A percentile compares a stretch with the other conserved stretches of the same genome.
These are phyloP conservation scores for Picea sitchensis DNA, from an alignment of 75 land plant species.

Conservation along the genomic window DNA sequence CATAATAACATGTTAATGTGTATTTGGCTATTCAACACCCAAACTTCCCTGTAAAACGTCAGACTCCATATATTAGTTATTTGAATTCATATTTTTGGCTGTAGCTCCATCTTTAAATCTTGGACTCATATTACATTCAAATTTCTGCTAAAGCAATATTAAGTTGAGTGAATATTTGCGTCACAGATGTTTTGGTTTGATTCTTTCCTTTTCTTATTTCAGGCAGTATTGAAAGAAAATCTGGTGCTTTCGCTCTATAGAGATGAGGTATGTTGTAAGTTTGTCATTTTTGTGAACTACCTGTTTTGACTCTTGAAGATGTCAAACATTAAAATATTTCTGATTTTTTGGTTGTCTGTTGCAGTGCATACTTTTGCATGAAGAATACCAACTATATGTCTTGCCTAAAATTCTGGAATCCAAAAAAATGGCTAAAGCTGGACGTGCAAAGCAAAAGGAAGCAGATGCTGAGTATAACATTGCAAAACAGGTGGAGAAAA, in stretches of 20 bases:
- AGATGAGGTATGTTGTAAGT: constrained; percentile 71
- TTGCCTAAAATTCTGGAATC: constrained; percentile 89
- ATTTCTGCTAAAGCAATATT: not conserved
- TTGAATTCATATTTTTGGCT: too few species aligned
- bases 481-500: constrained; percentile 97
- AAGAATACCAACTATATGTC: constrained; percentile 93
- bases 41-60: too few species aligned
- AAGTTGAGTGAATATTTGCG: not conserved
- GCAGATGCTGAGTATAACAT: constrained; percentile 94
- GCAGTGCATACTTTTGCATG: constrained; percentile 87
- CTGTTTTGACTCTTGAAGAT: not conserved
- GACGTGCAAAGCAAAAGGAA: constrained; percentile 91
- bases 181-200: not conserved
- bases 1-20: too few species aligned
- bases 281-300: not conserved
- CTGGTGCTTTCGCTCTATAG: constrained; percentile 79
- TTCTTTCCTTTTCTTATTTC: constrained; percentile 19
- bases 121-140: not conserved
- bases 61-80: too few species aligned
- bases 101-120: not conserved
- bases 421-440: constrained; percentile 95
- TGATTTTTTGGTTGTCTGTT: constrained; percentile 1
- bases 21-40: too few species aligned
- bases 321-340: not conserved
- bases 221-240: constrained; percentile 92